Evolutionary conservation across 2,329 filamentous ascomycete genomes (phyloP), one percentile per base, ranked within the genome.

Genomic region (Thielaviopsis populi): DNA sequence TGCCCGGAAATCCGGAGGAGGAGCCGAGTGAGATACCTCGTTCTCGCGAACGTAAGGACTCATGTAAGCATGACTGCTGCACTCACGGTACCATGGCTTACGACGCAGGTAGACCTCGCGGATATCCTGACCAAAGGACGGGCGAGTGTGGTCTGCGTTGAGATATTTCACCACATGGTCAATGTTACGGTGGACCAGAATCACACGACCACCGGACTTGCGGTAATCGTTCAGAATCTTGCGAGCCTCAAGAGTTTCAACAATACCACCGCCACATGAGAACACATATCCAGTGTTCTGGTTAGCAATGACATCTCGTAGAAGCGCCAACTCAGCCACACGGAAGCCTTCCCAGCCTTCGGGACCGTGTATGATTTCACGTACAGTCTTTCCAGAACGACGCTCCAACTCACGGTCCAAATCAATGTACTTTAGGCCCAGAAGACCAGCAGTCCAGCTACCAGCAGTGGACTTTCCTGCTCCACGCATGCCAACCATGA

Each of bases 401-500:
- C 78, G 79, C 74, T 99, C 94, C 17, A 99, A 80, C 71, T 95
- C 90, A 1, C 84, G 83, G 72, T 99, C 94, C 33, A 99, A 80
- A 71, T 99, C 94, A 63, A 95, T 76, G 66, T 96, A 86, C 6
- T 87, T 84, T 71, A 90, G 85, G 60, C 84, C 83, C 1, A 97
- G 78, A 33, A 87, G 81, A 66, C 82, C 82, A 0, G 88, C 85
- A 70, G 94, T 86, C 89, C 91, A 96, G 15, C 83, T 82, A 62
- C 94, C 94, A 42, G 89, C 87, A 0, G 94, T 99, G 0, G 94
- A 96, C 77, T 99, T 99, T 30, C 94, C 94, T 48, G 91, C 94
- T 64, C 94, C 94, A 68, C 94, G 85, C 94, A 99, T 99, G 10
- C 94, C 94, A 68, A 99, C 92, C 66, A 99, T 86, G 75, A 96